These are phyloP conservation scores for Coemansia sp. DNA, from an alignment of 192 early-diverging fungal genomes.

Conservation along the genomic window DNA sequence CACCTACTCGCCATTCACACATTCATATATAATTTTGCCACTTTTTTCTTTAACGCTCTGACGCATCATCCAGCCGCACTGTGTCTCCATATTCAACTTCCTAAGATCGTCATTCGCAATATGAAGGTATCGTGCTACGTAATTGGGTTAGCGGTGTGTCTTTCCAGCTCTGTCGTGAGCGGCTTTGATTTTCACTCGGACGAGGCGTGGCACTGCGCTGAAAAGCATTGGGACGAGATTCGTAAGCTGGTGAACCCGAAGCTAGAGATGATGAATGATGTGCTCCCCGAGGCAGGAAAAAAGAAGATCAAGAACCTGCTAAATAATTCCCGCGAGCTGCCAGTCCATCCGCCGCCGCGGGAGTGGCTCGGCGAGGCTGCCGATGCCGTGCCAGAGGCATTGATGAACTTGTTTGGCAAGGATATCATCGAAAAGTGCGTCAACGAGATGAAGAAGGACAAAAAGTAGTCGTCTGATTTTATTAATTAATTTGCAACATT, in stretches of 20 bases:
- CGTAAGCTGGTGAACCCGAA: slow-evolving; percentile 26
- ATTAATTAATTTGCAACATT: neutral
- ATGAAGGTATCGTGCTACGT: neutral
- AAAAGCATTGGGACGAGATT: slow-evolving; percentile 39
- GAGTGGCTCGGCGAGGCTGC: slow-evolving; percentile 38
- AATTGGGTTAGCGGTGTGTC: neutral
- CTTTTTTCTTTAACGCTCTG: neutral
- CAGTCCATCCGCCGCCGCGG: slow-evolving; percentile 24
- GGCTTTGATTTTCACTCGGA: slow-evolving; percentile 40
- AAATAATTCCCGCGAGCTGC: slow-evolving; percentile 17
- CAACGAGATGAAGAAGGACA: slow-evolving; percentile 14
- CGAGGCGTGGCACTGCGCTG: slow-evolving; percentile 28
- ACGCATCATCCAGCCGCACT: neutral
- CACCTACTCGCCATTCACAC: neutral
- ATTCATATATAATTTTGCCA: neutral
- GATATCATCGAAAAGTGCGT: slow-evolving; percentile 43
- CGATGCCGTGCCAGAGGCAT: slow-evolving; percentile 27
- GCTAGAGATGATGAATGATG: slow-evolving; percentile 22
- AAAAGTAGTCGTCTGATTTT: slow-evolving; percentile 1
- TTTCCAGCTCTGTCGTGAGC: neutral
- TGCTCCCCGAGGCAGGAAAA: slow-evolving; percentile 14
- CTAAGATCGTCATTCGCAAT: neutral
- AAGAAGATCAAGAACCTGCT: slow-evolving; percentile 22
- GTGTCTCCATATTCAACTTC: neutral
- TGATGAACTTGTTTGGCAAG: slow-evolving; percentile 42